A percentile compares a stretch with the other conserved stretches of the same genome.
Conservation (phyloP, 352 stramenopile species). For the Pelagophyceae sp. region DNA sequence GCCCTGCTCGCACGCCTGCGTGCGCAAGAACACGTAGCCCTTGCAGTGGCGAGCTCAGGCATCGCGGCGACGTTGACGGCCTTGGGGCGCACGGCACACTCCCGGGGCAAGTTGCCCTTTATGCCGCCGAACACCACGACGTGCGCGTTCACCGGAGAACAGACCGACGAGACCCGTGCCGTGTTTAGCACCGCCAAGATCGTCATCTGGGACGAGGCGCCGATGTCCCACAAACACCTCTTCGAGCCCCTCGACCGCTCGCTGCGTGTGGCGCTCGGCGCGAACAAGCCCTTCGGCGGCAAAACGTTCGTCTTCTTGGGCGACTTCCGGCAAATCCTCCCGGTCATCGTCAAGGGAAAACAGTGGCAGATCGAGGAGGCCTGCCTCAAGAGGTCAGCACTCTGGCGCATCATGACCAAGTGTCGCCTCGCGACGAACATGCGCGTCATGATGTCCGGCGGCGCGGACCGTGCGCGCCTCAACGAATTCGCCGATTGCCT, state of each 20-base stretch:
- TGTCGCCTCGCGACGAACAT: conserved; percentile 24
- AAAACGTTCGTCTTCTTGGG: conserved; percentile 29
- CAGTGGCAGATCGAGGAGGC: conserved; percentile 24
- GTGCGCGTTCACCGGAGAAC: neutral
- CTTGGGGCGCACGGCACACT: conserved; percentile 11
- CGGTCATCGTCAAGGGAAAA: conserved; percentile 19
- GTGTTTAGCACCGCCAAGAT: conserved; percentile 21
- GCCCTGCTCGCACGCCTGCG: conserved; percentile 25
- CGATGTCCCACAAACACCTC: conserved; percentile 22
- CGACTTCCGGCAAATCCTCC: conserved; percentile 36
- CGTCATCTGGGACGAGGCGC: conserved; percentile 31
- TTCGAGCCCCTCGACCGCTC: conserved; percentile 35
- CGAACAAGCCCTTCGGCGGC: conserved; percentile 30
- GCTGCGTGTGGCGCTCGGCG: conserved; percentile 25
- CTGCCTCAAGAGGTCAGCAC: conserved; percentile 22
- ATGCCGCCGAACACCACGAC: neutral
- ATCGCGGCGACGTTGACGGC: conserved; percentile 24
- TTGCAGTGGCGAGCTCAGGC: conserved; percentile 20
- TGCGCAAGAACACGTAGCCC: conserved; percentile 20
- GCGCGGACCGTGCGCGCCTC: neutral
- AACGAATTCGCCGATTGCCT: neutral
- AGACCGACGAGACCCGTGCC: neutral
- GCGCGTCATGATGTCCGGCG: conserved; percentile 21
- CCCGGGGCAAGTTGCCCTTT: neutral
- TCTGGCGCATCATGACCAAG: conserved; percentile 17